Conservation (phyloP, 2,329 filamentous ascomycete species). For the Podosphaera leucotricha region DNA sequence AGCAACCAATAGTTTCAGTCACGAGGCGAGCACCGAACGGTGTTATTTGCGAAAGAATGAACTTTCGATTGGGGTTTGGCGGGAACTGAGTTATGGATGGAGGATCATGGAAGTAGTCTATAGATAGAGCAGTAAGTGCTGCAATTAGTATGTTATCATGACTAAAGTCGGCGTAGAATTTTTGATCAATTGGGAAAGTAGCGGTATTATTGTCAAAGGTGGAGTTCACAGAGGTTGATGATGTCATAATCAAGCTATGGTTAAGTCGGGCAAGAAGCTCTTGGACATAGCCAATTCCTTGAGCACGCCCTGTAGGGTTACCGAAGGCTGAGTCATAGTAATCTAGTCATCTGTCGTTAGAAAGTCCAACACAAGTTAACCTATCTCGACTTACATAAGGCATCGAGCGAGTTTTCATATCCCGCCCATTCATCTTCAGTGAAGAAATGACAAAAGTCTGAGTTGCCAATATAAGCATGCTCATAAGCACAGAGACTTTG, state of each 20-base stretch:
- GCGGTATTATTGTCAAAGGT: slow-evolving; percentile 43
- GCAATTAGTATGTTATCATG: slow-evolving; percentile 71
- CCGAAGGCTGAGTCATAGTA: slow-evolving; percentile 55
- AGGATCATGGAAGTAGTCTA: slow-evolving; percentile 28
- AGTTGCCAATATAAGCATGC: slow-evolving; percentile 23
- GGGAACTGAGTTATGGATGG: slow-evolving; percentile 21
- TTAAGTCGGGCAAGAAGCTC: slow-evolving; percentile 65
- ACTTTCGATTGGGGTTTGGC: slow-evolving; percentile 21
- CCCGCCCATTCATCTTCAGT: slow-evolving; percentile 29
- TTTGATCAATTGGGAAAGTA: slow-evolving; percentile 46
- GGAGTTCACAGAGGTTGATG: slow-evolving; percentile 46
- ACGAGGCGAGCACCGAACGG: slow-evolving; percentile 30
- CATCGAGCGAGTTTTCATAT: slow-evolving; percentile 28
- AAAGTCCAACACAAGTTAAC: not conserved
- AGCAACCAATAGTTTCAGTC: slow-evolving; percentile 31
- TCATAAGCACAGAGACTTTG: slow-evolving; percentile 32
- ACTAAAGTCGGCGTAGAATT: slow-evolving; percentile 65
- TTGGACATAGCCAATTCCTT: slow-evolving; percentile 67
- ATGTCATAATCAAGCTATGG: slow-evolving; percentile 37
- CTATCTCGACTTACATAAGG: slow-evolving; percentile 20
- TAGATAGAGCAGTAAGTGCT: slow-evolving; percentile 29
- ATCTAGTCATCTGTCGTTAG: not conserved
- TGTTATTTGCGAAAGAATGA: slow-evolving; percentile 25
- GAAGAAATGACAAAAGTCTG: slow-evolving; percentile 28
- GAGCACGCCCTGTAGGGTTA: slow-evolving; percentile 57